Evolutionary conservation across 768 basidiomycete genomes (phyloP).

Genomic region (Rhizopogon rudus): DNA sequence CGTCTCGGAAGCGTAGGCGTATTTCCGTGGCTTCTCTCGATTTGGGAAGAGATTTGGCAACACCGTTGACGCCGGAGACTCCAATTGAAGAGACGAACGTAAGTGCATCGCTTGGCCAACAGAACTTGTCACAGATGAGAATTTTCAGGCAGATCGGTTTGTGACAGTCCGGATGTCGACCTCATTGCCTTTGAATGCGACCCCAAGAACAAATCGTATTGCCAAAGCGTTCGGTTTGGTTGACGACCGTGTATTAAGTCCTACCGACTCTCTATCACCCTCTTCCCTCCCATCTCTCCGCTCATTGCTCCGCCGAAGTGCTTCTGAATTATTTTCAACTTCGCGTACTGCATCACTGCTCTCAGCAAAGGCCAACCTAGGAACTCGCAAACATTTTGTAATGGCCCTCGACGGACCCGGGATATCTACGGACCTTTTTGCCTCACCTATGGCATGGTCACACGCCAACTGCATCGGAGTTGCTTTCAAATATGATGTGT

Average conservation of each 20-base stretch:
- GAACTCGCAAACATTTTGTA: constrained; percentile 45
- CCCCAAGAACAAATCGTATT: constrained; percentile 64
- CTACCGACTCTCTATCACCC: constrained; percentile 33
- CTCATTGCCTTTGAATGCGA: constrained; percentile 51
- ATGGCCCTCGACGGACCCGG: constrained; percentile 65
- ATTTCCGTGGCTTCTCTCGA: constrained; percentile 37
- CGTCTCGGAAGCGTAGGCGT: constrained; percentile 36
- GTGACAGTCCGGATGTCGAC: constrained; percentile 47
- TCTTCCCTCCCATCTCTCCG: constrained; percentile 37
- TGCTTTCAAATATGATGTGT: constrained; percentile 53
- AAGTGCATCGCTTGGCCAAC: constrained; percentile 9
- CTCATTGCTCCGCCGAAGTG: constrained; percentile 46
- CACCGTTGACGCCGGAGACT: constrained; percentile 10
- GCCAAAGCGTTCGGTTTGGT: constrained; percentile 57
- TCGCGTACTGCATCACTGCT: constrained; percentile 28
- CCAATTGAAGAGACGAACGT: constrained; percentile 24
- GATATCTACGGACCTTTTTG: constrained; percentile 46
- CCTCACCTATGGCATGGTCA: constrained; percentile 62
- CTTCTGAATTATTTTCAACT: constrained; percentile 42
- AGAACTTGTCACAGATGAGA: background rate
- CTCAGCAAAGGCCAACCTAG: constrained; percentile 58
- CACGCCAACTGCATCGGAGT: constrained; percentile 55
- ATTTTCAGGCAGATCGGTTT: constrained; percentile 53
- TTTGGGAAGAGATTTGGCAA: constrained; percentile 28
- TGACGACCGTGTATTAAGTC: constrained; percentile 52